Evolutionary conservation across 2,329 filamentous ascomycete genomes (phyloP), one percentile per base, ranked within the genome.

Genomic region (Aspergillus arachidicola): DNA sequence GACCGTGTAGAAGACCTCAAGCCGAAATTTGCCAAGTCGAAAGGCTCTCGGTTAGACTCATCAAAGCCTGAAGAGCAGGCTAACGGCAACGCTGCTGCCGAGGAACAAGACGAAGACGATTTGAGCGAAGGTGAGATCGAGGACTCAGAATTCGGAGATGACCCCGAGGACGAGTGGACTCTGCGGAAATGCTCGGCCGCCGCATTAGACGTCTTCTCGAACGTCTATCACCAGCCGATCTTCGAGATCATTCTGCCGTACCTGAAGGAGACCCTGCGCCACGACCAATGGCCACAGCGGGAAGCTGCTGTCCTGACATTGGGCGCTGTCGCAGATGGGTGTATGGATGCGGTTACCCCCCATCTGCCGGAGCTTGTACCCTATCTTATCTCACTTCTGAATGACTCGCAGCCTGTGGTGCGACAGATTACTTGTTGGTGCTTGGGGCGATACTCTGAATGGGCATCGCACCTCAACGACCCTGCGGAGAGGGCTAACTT

Each of bases 361-460:
- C 94, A 98, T 78, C 86, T 99, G 34, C 93, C 93, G 2, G 91
- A 97, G 74, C 84, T 99, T 46, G 89, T 98, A 2, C 91, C 93
- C 1, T 99, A 96, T 76, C 86, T 99, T 55, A 91, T 98, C 69
- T 90, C 91, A 9, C 86, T 97, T 0, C 84, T 99, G 41, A 87
- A 91, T 62, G 95, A 99, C 73, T 75, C 86, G 1, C 93, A 97
- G 78, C 93, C 95, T 16, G 91, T 98, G 16, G 94, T 99, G 43
- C 87, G 95, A 65, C 93, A 97, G 75, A 99, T 99, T 69, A 98
- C 94, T 28, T 99, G 95, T 79, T 99, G 95, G 95, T 96, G 95
- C 6, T 86, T 99, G 26, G 94, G 94, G 21, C 87, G 95, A 53
- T 99, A 97, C 78, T 97, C 95, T 6, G 84, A 89, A 51, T 99